Evolutionary conservation across 2,329 filamentous ascomycete species (phyloP), one percentile per base, ranked within the genome.

Genomic region (Nemania abortiva): DNA sequence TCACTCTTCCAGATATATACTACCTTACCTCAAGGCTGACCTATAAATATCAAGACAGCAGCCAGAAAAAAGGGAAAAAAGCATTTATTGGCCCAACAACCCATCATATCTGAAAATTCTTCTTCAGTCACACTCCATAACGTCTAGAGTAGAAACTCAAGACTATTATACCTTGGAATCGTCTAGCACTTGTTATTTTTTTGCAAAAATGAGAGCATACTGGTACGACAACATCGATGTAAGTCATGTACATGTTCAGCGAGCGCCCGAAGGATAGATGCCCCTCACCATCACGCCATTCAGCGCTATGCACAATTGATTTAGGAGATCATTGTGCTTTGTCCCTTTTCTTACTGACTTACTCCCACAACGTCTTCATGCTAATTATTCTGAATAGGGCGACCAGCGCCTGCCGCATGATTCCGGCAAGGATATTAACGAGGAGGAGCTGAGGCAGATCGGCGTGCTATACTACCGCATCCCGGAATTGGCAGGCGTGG

Each of bases 331-430:
- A 47, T 27, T 45, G 24, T 27, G 18, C 13, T 29, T 42, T 13
- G 4, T 29, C 31, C 3, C 1, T 1, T 20, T n/a, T 37, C n/a
- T 9, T 53, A 6, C 6, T n/a, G 24, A 27, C 50, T 18, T 27
- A 0, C 31, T 53, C 27, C 24, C 39, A 4, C 49, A 22, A 7
- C 13, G 22, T 22, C 24, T 29, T 18, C 37, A 50, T 24, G 50
- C 67, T 73, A 61, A 73, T 49, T 11, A 13, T 29, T 56, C 56
- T 24, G 50, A 34, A 56, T 79, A 97, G 93, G 95, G 94, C 83
- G 96, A 99, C 87, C 96, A 98, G 84, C 94, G 96, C 79, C 88
- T 92, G 52, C 88, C 93, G 62, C 96, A 99, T 83, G 91, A 98
- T 84, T 97, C 94, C 22, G 93, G 93, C 76, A 89, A 89, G 73